Conservation (phyloP, 805 yeast genomes). For the Candida ulmi region DNA sequence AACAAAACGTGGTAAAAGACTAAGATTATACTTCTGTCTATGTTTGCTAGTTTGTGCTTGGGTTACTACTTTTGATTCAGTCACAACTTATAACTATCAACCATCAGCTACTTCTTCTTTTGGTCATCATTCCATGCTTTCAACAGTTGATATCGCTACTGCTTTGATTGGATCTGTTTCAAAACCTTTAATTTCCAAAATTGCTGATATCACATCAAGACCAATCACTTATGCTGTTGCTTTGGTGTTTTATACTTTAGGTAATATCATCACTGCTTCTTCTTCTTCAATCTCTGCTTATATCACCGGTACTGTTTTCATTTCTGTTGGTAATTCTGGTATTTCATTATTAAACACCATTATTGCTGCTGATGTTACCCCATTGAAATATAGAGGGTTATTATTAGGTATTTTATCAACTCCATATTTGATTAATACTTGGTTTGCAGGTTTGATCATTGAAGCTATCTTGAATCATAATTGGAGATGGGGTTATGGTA, state of each 20-base stretch:
- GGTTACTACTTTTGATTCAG: constrained; percentile 23
- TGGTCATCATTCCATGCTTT: constrained; percentile 33
- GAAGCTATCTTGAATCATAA: constrained; percentile 25
- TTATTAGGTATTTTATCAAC: constrained; percentile 29
- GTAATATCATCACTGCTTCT: constrained; percentile 32
- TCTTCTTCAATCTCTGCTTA: constrained; percentile 30
- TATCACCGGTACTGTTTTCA: constrained; percentile 31
- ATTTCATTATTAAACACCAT: constrained; percentile 28
- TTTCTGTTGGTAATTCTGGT: constrained; percentile 34
- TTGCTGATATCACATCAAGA: constrained; percentile 36
- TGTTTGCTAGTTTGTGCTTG: constrained; percentile 12
- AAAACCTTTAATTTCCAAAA: constrained; percentile 34
- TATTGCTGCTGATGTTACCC: constrained; percentile 33
- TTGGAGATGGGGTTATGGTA: constrained; percentile 53
- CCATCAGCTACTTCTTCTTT: constrained; percentile 37
- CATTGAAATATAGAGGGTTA: constrained; percentile 33
- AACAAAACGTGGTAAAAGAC: constrained; percentile 10
- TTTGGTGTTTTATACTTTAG: constrained; percentile 26
- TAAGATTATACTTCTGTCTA: constrained; percentile 12
- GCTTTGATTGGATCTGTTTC: constrained; percentile 32
- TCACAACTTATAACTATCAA: constrained; percentile 27
- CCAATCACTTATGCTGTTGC: constrained; percentile 30
- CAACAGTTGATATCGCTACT: constrained; percentile 34
- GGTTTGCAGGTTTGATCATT: constrained; percentile 37
- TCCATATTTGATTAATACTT: constrained; percentile 36